phyloP scores from a whole-genome alignment of 345 rosid species.

The Firmiana major region DNA sequence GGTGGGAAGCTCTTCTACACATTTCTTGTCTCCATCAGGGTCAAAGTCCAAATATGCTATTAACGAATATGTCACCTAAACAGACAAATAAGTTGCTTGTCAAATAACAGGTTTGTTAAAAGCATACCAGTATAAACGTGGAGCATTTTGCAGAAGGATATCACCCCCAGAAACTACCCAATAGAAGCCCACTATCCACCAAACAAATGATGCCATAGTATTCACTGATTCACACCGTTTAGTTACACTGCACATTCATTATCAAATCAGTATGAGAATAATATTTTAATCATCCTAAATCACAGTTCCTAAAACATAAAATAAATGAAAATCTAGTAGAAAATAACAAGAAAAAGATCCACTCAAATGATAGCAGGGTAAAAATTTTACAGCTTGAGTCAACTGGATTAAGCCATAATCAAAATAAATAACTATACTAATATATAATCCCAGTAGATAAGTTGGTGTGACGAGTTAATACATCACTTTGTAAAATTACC shows the following conservation, averaged over 20 bases:
- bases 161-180: constrained; percentile 92
- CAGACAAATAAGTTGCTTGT: neutral
- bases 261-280: constrained; percentile 16
- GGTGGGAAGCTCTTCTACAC: neutral
- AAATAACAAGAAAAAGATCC: neutral
- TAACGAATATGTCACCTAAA: neutral
- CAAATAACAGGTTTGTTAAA: neutral
- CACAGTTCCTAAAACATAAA: neutral
- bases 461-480: neutral
- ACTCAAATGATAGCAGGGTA: neutral
- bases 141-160: constrained; percentile 59
- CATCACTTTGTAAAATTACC: neutral
- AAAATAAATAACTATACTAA: neutral
- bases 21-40: neutral
- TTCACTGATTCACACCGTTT: constrained; percentile 84
- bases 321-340: neutral
- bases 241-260: constrained; percentile 40
- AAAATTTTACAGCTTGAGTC: neutral
- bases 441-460: neutral
- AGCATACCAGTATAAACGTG: constrained; percentile 80
- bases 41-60: neutral
- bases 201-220: constrained; percentile 81
- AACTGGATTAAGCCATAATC: neutral
- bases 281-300: neutral
- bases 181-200: constrained; percentile 98